phyloP scores from a whole-genome alignment of 2,329 filamentous ascomycete species.

The Aspergillus alliaceus region DNA sequence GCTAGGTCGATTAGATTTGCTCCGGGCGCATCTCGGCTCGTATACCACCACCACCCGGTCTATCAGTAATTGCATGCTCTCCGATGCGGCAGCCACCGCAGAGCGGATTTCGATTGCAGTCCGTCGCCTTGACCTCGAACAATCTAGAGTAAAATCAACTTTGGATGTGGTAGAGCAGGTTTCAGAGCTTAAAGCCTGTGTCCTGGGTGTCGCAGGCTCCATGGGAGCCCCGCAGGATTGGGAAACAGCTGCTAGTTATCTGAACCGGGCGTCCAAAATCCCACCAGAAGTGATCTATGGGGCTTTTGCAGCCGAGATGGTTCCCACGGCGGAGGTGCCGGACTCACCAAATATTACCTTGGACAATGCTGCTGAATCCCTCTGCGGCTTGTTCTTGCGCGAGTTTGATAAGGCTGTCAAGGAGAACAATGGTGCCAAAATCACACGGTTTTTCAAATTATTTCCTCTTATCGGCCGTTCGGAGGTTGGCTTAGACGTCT shows the following conservation, averaged over 20 bases:
- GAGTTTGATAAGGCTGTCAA: slow-evolving; percentile 92
- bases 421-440: slow-evolving; percentile 82
- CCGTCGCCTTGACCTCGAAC: slow-evolving; percentile 84
- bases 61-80: slow-evolving; percentile 88
- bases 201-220: slow-evolving; percentile 87
- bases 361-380: slow-evolving; percentile 79
- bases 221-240: slow-evolving; percentile 99
- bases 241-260: slow-evolving; percentile 91
- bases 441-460: slow-evolving; percentile 96
- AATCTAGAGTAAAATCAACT: slow-evolving; percentile 86
- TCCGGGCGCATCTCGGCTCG: slow-evolving; percentile 82
- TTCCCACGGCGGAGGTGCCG: slow-evolving; percentile 92
- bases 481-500: slow-evolving; percentile 88
- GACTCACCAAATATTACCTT: slow-evolving; percentile 86
- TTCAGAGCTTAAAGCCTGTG: slow-evolving; percentile 92
- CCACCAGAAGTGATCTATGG: slow-evolving; percentile 78
- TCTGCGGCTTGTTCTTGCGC: slow-evolving; percentile 85
- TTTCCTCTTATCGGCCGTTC: slow-evolving; percentile 90
- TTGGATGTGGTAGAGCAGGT: slow-evolving; percentile 93
- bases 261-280: slow-evolving; percentile 78
- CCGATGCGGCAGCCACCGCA: slow-evolving; percentile 80
- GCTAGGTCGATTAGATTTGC: slow-evolving; percentile 80
- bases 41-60: slow-evolving; percentile 81
- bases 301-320: slow-evolving; percentile 84
- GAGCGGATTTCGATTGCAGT: slow-evolving; percentile 83